phyloP scores from a whole-genome alignment of 129 eudicot genomes.

The Rutidosis leptorrhynchoides region DNA sequence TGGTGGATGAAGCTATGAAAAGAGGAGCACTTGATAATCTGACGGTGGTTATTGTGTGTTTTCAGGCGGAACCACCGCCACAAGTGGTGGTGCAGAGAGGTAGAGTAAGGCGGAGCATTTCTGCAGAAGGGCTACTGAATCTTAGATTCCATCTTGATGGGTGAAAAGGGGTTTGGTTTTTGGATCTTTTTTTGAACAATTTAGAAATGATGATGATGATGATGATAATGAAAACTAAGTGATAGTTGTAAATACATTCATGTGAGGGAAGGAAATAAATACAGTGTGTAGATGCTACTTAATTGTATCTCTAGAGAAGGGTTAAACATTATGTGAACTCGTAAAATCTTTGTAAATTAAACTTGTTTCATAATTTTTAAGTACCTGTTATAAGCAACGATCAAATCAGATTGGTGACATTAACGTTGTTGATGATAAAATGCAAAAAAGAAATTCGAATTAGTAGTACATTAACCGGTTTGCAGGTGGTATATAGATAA shows the following conservation, averaged over 20 bases:
- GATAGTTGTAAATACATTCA: constrained; percentile 34
- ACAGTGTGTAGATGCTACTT: constrained; percentile 16
- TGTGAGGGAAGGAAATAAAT: constrained; percentile 23
- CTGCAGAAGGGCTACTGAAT: constrained; percentile 86
- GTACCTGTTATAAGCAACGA: background rate
- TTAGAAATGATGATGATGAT: constrained; percentile 25
- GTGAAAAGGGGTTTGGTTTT: constrained; percentile 23
- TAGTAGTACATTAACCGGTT: too few relatives aligned
- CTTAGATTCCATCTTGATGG: constrained; percentile 67
- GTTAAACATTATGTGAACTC: constrained; percentile 22
- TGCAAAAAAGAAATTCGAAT: too few relatives aligned
- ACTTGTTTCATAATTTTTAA: background rate
- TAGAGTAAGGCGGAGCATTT: constrained; percentile 71
- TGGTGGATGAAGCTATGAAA: constrained; percentile 82
- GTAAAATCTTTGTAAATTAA: constrained; percentile 22
- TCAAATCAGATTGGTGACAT: background rate
- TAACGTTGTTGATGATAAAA: too few relatives aligned
- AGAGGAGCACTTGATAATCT: constrained; percentile 73
- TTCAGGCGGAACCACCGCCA: constrained; percentile 75
- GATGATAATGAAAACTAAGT: constrained; percentile 18
- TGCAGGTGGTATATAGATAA: too few relatives aligned
- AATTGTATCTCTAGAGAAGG: constrained; percentile 26
- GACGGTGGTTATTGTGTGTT: constrained; percentile 84
- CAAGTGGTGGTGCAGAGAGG: constrained; percentile 51
- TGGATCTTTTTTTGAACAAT: constrained; percentile 3